Evolutionary conservation across 1,139 yeast species (phyloP), one percentile per base, ranked within the genome.

Genomic region (Candida tunisiensis): DNA sequence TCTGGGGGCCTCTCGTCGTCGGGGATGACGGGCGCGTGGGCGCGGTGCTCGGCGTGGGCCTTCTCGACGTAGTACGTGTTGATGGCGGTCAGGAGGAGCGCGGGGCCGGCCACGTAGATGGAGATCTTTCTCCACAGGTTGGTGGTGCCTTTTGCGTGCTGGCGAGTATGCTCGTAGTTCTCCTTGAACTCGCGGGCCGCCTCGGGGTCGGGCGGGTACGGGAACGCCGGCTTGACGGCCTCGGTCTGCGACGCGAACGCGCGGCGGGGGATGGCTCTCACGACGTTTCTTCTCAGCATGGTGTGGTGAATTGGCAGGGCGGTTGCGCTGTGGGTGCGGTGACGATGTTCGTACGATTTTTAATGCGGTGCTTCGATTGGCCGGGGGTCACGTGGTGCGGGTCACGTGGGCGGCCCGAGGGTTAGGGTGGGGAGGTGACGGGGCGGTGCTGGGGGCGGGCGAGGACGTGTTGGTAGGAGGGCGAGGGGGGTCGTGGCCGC

Each of bases 1-100:
- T 77, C 91, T 37, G 57, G 62, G 46, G 94, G 95, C 83, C 93
- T 78, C 54, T 83, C 93, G 42, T 75, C 91, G 53, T 83, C 95
- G 25, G 55, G 45, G 21, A 47, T 42, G 31, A 35, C 21, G 24
- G 74, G 50, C 35, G 80, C 62, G 47, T 78, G 80, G 41, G 63
- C 65, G 47, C 67, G 57, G 60, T 85, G 95, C 51, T 67, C 68
- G 60, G 93, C 70, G 66, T 85, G 96, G 54, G 77, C 79, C 48
- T 64, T 56, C 63, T 88, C 98, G 49, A 77, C 64, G 45, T 66
- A 69, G 57, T 66, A 71, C 31, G 91, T 79, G 58, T 83, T 83
- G 49, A 75, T 64, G 27, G 91, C 78, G 38, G 91, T 66, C 47
- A 69, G 64, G 30, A 68, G 53, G 40, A 83, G 69, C 33, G 79